Conservation (phyloP, 78 protist genomes). For the Dictyostelium brefeldianum region DNA sequence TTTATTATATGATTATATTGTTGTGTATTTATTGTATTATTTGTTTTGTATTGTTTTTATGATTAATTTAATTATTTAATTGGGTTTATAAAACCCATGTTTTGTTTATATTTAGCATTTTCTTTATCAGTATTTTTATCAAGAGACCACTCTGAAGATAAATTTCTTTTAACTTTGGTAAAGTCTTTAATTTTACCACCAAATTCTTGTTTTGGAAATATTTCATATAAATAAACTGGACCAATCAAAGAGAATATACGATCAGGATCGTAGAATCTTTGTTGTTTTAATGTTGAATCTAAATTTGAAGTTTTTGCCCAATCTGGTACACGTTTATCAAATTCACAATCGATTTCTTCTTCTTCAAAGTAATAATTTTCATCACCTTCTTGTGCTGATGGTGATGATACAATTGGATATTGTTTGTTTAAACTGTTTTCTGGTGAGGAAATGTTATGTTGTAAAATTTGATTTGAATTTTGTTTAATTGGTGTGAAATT, state of each 20-base stretch:
- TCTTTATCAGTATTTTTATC: slow-evolving; percentile 22
- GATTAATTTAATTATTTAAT: too few relatives aligned
- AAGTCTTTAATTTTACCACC: slow-evolving; percentile 4
- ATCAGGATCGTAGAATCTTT: slow-evolving; percentile 31
- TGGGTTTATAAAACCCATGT: slow-evolving; percentile 20
- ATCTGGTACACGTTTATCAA: slow-evolving; percentile 28
- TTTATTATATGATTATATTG: background rate
- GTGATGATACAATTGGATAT: slow-evolving; percentile 17
- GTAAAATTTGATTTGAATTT: background rate
- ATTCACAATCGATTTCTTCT: slow-evolving; percentile 14
- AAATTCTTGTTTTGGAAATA: background rate
- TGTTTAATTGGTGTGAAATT: background rate
- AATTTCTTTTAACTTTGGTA: slow-evolving; percentile 3
- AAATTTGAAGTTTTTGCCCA: slow-evolving; percentile 4
- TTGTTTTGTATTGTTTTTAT: too few relatives aligned
- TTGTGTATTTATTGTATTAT: background rate
- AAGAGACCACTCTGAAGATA: slow-evolving; percentile 14
- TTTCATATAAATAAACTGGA: slow-evolving; percentile 14
- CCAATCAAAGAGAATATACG: background rate
- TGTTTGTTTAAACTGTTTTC: background rate
- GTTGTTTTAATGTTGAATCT: background rate
- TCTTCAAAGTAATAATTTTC: slow-evolving; percentile 35
- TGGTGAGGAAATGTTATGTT: too few relatives aligned
- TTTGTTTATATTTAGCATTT: background rate
- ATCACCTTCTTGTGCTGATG: background rate